Evolutionary conservation across 495 filamentous ascomycete genomes (phyloP), one percentile per base, ranked within the genome.

Genomic region (Thozetella sp.): DNA sequence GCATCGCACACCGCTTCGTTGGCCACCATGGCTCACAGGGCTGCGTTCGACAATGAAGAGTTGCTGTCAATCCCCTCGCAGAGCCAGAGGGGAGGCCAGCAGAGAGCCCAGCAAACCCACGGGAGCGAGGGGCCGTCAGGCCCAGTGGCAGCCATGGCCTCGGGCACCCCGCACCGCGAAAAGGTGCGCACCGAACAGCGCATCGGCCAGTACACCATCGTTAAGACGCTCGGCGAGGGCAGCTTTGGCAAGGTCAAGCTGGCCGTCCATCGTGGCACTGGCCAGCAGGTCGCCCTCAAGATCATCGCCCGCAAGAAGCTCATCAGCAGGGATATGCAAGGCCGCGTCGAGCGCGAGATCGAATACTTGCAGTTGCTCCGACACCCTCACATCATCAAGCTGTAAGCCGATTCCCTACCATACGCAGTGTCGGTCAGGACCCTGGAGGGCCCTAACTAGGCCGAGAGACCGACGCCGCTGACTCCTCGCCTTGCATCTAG

Each of bases 221-320:
- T 96, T 59, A 90, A 88, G 75, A 97, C 95, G 2, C 84, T 99
- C 3, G 95, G 95, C 25, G 95, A 99, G 78, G 95, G 95, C 12
- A 96, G 91, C 10, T 99, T 99, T 72, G 95, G 95, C 52, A 99
- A 99, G 80, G 95, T 99, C 68, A 98, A 98, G 80, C 86, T 98
- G 62, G 95, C 95, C 2, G 88, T 92, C 30, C 95, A 99, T 69
- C 86, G 90, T 63, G 87, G 92, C 51, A 97, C 90, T 67, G 90
- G 90, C 57, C 93, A 97, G 70, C 89, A 96, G 76, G 95, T 99
- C 26, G 95, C 95, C 53, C 80, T 99, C 62, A 99, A 99, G 80
- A 97, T 99, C 69, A 98, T 99, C 69, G 88, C 91, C 19, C 86
- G 95, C 55, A 93, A 93, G 82, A 97, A 97, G 79, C 82, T 99